Base-by-base conservation (phyloP, 129 eudicot species). In the Centaurea solstitialis region DNA sequence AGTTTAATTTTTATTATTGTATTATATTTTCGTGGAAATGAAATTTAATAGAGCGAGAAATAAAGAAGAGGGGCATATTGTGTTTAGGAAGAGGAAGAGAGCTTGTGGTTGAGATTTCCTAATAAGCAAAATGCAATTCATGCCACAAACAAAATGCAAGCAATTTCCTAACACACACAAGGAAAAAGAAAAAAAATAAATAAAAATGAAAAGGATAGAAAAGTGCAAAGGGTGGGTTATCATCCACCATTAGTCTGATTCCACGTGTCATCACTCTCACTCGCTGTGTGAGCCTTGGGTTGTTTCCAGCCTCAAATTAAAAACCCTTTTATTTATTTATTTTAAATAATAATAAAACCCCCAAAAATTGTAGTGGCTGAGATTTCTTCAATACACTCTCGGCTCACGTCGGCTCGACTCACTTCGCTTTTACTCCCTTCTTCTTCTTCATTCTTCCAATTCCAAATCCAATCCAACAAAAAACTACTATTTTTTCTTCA, bases 321-420 rank as follows among this genome's bases (percentile, higher is more conserved):
- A 68, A 21, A 37, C 70, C 82, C 35, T 57, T 73, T 68, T 23
- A 12, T 39, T 64, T 39, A 37, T 7, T 1, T 57, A 3, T 47
- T 12, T 15, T 41, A 17, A 50, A 15, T 53, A 53, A 57, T 17
- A 74, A 37, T 15, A n/a, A n/a, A n/a, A n/a, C n/a, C 65, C 70
- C 26, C 5, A 75, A 81, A 81, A 76, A 28, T 86, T 75, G 20
- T 88, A 35, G 98, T 93, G 98, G 98, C 90, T 93, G 65, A 86
- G 73, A 86, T 78, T 90, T 77, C 76, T 22, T 71, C 59, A 26
- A 40, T n/a, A 50, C 39, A 7, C 70, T 7, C 26, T 50, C 43
- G 10, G 4, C 70, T 7, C 26, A 50, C 43, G 10, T 67, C 74
- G 40, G 8, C 72, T 33, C 75, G n/a, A n/a, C n/a, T 71, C 75